phyloP scores from a whole-genome alignment of 1,139 yeast species.

The Saccharomycopsis crataegensis region DNA sequence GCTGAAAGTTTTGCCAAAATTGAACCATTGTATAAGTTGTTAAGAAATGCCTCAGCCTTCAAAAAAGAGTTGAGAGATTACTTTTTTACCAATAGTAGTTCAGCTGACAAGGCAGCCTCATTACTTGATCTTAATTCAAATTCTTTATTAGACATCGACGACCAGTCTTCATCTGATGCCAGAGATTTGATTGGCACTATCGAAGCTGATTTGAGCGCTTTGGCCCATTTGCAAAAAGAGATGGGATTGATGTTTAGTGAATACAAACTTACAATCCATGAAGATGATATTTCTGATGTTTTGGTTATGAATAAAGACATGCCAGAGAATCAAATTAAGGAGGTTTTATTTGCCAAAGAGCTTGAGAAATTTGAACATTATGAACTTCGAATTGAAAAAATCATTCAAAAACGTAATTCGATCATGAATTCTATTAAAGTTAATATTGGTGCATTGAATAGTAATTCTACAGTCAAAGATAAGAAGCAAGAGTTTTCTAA shows the following conservation, averaged over 20 bases:
- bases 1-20: constrained; percentile 34
- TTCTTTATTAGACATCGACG: constrained; percentile 58
- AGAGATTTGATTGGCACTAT: not conserved
- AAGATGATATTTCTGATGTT: constrained; percentile 79
- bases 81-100: constrained; percentile 22
- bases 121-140: constrained; percentile 1
- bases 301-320: constrained; percentile 61
- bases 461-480: constrained; percentile 31
- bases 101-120: constrained; percentile 18
- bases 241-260: constrained; percentile 54
- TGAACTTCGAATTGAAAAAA: constrained; percentile 58
- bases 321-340: constrained; percentile 49
- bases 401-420: constrained; percentile 55
- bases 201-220: constrained; percentile 42
- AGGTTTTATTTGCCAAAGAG: constrained; percentile 61
- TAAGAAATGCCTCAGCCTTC: constrained; percentile 28
- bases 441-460: constrained; percentile 47
- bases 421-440: constrained; percentile 50
- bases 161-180: constrained; percentile 4
- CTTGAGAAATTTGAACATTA: constrained; percentile 70
- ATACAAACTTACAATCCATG: constrained; percentile 63
- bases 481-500: constrained; percentile 33
- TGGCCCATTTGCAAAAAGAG: constrained; percentile 48
- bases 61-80: constrained; percentile 25
- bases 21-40: constrained; percentile 29